Conservation (phyloP, 495 filamentous ascomycete species). For the Xylaria palmicola region DNA sequence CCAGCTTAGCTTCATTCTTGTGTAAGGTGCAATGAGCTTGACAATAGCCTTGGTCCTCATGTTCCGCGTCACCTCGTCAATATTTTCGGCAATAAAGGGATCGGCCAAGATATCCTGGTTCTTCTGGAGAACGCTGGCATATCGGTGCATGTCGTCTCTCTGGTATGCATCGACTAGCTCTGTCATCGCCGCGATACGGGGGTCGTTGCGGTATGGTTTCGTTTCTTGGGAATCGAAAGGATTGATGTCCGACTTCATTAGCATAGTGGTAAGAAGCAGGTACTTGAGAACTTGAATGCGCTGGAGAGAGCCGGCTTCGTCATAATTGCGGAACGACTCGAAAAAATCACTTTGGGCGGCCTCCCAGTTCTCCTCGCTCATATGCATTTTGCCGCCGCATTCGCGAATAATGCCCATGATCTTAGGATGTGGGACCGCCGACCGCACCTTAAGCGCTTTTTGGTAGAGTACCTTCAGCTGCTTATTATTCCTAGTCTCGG, state of each 20-base stretch:
- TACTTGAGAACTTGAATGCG: slow-evolving; percentile 98
- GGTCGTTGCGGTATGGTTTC: slow-evolving; percentile 97
- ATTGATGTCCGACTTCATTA: slow-evolving; percentile 99
- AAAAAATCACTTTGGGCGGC: slow-evolving; percentile 97
- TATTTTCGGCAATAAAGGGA: slow-evolving; percentile 97
- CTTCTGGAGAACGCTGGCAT: slow-evolving; percentile 81
- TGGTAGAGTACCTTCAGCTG: slow-evolving; percentile 91
- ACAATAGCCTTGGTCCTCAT: slow-evolving; percentile 95
- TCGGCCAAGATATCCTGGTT: slow-evolving; percentile 89
- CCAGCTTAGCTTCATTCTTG: slow-evolving; percentile 81
- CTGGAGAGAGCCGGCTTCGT: slow-evolving; percentile 93
- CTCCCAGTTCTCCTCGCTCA: slow-evolving; percentile 99
- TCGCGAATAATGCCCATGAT: slow-evolving; percentile 99
- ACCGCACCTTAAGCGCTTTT: slow-evolving; percentile 82
- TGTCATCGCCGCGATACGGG: slow-evolving; percentile 94
- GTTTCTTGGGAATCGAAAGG: slow-evolving; percentile 99
- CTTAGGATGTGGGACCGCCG: slow-evolving; percentile 95
- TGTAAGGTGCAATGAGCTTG: slow-evolving; percentile 93
- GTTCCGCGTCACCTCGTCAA: slow-evolving; percentile 97
- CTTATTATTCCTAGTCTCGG: slow-evolving; percentile 95
- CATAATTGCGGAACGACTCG: slow-evolving; percentile 98
- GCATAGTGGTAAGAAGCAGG: slow-evolving; percentile 92
- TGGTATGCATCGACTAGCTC: slow-evolving; percentile 96
- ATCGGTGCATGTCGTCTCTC: slow-evolving; percentile 87
- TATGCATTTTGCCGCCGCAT: slow-evolving; percentile 99